phyloP scores from a whole-genome alignment of 2,329 filamentous ascomycete genomes.

The Periglandula ipomoeae region DNA sequence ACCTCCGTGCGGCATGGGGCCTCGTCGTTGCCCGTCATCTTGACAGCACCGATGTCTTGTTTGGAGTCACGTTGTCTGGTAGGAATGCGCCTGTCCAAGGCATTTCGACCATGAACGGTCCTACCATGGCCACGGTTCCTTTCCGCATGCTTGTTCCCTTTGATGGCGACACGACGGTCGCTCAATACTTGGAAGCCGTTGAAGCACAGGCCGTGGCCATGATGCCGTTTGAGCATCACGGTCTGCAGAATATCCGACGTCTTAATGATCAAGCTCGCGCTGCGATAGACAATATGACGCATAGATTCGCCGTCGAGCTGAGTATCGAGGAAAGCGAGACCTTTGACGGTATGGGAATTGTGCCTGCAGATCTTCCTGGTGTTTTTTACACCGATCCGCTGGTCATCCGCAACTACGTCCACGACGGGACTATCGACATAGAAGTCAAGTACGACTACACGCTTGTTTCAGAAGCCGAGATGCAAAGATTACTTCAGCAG shows the following conservation, averaged over 20 bases:
- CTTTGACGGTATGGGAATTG: no score
- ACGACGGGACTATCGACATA: no score
- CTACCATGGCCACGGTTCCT: conserved; percentile 22
- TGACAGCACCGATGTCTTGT: conserved; percentile 14
- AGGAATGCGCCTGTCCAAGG: conserved; percentile 17
- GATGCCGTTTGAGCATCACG: conserved; percentile 13
- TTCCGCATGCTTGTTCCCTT: conserved; percentile 14
- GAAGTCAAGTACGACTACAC: no score
- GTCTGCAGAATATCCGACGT: conserved; percentile 13
- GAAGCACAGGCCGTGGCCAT: conserved; percentile 2
- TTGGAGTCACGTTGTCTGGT: conserved; percentile 20
- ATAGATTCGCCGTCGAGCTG: no score
- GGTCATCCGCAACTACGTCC: no score
- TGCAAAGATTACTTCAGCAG: no score
- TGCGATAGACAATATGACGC: no score
- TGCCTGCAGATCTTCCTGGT: no score
- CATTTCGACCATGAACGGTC: conserved; percentile 19
- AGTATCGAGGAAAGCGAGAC: no score
- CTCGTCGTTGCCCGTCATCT: conserved; percentile 14
- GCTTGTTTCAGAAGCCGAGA: no score
- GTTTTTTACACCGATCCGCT: no score
- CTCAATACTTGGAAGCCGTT: conserved; percentile 12
- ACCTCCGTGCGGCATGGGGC: conserved; percentile 18
- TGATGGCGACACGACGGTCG: conserved; percentile 6
- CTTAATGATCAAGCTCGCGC: conserved; percentile 10